Conservation (phyloP, 1,284 basidiomycete genomes). For the Cerrena zonata region DNA sequence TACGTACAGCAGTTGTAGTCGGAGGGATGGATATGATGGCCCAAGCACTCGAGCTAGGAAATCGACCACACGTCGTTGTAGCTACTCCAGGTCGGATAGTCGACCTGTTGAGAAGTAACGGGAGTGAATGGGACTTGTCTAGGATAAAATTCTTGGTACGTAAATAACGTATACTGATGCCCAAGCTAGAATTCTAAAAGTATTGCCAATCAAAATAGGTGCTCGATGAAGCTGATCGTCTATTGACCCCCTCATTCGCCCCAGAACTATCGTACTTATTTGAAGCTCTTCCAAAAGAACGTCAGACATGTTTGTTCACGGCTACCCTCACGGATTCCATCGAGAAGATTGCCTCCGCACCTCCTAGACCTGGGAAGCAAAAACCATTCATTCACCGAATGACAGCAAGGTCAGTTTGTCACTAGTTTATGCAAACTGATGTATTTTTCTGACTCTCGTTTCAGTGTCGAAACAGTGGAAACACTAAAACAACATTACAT, state of each 20-base stretch:
- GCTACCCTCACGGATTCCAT: constrained; percentile 90
- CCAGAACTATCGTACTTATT: constrained; percentile 83
- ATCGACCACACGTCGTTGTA: constrained; percentile 88
- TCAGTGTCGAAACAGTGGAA: constrained; percentile 79
- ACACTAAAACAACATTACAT: constrained; percentile 86
- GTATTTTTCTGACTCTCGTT: not conserved
- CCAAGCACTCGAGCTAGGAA: constrained; percentile 83
- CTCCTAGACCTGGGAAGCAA: constrained; percentile 77
- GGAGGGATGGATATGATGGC: constrained; percentile 99
- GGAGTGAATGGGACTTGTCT: constrained; percentile 78
- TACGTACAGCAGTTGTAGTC: constrained; percentile 84
- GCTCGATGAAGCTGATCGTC: constrained; percentile 92
- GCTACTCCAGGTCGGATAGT: constrained; percentile 95
- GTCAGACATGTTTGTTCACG: constrained; percentile 95
- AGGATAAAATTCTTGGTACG: constrained; percentile 81
- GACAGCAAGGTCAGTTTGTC: constrained; percentile 56
- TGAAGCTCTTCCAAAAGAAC: constrained; percentile 69
- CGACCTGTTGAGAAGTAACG: constrained; percentile 80
- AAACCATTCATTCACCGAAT: constrained; percentile 86
- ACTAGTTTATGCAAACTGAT: not conserved
- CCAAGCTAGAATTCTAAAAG: no score
- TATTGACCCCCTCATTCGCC: constrained; percentile 87
- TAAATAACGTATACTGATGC: no score
- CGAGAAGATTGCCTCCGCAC: constrained; percentile 69
- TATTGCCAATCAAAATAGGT: no score